Base-by-base conservation (phyloP, 2,329 filamentous ascomycete species). In the Dendryphion nanum region DNA sequence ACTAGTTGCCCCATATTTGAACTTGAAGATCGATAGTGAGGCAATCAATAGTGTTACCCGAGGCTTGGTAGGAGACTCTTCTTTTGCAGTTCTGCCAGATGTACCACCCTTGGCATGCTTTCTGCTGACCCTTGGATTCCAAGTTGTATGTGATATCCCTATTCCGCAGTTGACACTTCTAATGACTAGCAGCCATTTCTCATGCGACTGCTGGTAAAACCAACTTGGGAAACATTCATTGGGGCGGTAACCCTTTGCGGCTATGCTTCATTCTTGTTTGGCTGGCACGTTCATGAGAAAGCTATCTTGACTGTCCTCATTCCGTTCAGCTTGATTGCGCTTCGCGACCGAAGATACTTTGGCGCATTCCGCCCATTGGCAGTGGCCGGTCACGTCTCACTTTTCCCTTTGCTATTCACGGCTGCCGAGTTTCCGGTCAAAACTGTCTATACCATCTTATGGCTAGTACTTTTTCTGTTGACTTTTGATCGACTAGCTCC, bases 231-330 rank as follows among this genome's bases (percentile, higher is more conserved):
- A 45, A 85, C 79, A 39, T 97, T 98, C 61, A 78, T 97, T 29
- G 89, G 89, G 3, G 85, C 89, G 1, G 79, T 95, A 30, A 96
- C 91, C 0, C 80, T 97, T 13, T 97, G 93, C 59, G 93, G 88
- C 41, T 98, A 96, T 61, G 86, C 91, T 0, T 96, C 91, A 0
- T 98, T 98, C 70, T 76, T 98, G 7, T 97, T 97, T 54, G 91
- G 93, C 40, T 98, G 91, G 89, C 93, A 98, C 60, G 93, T 98
- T 6, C 93, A 98, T 57, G 93, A 98, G 63, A 98, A 98, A 68
- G 93, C 93, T 2, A 86, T 98, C 40, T 77, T 98, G 16, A 79
- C 97, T 15, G 85, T 97, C 59, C 89, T 98, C 50, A 86, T 97
- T 33, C 93, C 93, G 0, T 97, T 97, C 73, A 94, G 87, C 52